Evolutionary conservation across 768 basidiomycete species (phyloP).

Genomic region (Calvatia gigantea): DNA sequence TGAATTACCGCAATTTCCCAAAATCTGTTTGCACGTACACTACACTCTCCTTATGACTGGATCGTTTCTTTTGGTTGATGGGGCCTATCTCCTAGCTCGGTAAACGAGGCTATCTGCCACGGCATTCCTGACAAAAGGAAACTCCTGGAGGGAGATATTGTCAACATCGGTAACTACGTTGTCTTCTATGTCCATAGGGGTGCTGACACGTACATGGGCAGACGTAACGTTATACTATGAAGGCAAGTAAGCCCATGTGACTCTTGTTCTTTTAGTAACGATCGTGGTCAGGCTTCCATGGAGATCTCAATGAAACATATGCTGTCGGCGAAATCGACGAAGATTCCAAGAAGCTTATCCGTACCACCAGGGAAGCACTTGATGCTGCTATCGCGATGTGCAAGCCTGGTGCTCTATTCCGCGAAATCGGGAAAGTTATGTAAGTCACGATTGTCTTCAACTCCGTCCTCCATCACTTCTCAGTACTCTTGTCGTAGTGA

Average conservation of each 20-base stretch:
- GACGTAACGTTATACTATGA: conserved; percentile 81
- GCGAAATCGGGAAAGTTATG: conserved; percentile 87
- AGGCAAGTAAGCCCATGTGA: conserved; percentile 36
- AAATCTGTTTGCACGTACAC: conserved; percentile 96
- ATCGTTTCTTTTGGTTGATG: neutral
- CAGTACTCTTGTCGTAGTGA: conserved; percentile 70
- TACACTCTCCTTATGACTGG: conserved; percentile 1
- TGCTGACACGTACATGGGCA: conserved; percentile 21
- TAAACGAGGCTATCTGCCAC: conserved; percentile 97
- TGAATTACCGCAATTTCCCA: conserved; percentile 88
- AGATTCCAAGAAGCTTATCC: conserved; percentile 78
- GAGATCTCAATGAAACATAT: conserved; percentile 91
- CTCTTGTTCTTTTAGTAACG: neutral
- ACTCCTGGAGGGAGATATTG: conserved; percentile 88
- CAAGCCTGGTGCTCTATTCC: conserved; percentile 89
- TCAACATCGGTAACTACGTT: conserved; percentile 75
- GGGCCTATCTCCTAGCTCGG: conserved; percentile 45
- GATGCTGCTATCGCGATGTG: conserved; percentile 90
- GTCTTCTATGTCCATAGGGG: neutral
- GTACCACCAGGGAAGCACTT: conserved; percentile 75
- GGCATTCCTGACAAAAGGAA: conserved; percentile 89
- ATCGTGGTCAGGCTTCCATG: conserved; percentile 68
- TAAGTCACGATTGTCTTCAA: conserved; percentile 33
- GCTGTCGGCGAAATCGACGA: conserved; percentile 85
- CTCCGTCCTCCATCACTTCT: conserved; percentile 1